These are phyloP conservation scores for Margaritispora aquatica DNA, from an alignment of 495 filamentous ascomycete species.

Conservation along the genomic window DNA sequence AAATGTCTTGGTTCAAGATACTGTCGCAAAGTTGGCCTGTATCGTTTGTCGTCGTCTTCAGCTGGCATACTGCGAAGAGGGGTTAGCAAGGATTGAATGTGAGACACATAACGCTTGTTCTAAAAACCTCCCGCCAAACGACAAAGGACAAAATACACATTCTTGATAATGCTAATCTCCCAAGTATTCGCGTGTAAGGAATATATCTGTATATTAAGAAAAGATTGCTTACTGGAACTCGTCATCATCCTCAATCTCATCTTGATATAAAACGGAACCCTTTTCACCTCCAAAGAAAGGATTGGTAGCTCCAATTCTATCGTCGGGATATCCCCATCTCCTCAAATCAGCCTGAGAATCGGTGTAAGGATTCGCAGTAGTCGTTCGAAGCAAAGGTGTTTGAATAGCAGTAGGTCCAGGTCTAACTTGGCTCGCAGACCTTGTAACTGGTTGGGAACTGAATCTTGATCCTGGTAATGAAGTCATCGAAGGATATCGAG, in stretches of 20 bases:
- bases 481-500: slow-evolving; percentile 34
- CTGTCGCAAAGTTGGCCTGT: slow-evolving; percentile 33
- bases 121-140: too few species aligned
- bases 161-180: too few species aligned
- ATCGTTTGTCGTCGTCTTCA: slow-evolving; percentile 37
- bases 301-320: slow-evolving; percentile 32
- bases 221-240: too few species aligned
- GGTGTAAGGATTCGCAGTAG: slow-evolving; percentile 17
- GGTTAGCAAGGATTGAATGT: too few species aligned
- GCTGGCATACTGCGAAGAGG: too few species aligned
- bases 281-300: slow-evolving; percentile 26
- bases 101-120: too few species aligned
- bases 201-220: too few species aligned
- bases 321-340: slow-evolving; percentile 32
- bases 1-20: slow-evolving; percentile 34
- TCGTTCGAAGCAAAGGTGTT: slow-evolving; percentile 25
- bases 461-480: too few species aligned
- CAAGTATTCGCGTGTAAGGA: too few species aligned
- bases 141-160: too few species aligned
- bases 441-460: background rate
- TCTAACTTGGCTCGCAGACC: background rate
- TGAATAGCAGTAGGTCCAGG: background rate
- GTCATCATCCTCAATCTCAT: slow-evolving; percentile 43
- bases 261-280: slow-evolving; percentile 32
- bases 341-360: slow-evolving; percentile 20